These are phyloP conservation scores for Rehmannia glutinosa DNA, from an alignment of 257 asterid species.

Conservation along the genomic window DNA sequence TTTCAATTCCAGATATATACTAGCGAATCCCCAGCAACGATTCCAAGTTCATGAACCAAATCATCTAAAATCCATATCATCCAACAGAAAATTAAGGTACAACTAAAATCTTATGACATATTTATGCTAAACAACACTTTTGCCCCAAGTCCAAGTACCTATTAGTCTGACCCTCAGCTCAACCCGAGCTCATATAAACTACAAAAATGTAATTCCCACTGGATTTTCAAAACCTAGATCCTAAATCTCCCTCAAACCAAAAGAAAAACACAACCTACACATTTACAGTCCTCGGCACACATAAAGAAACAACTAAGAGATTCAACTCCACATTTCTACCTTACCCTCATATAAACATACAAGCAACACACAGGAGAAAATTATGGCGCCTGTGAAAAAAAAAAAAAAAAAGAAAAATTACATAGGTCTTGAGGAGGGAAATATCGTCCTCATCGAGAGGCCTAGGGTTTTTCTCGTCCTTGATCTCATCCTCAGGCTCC, in stretches of 20 bases:
- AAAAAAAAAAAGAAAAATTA: constrained; percentile 9
- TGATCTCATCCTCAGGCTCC: constrained; percentile 74
- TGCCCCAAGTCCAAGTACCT: background rate
- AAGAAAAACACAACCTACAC: background rate
- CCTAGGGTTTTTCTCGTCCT: constrained; percentile 89
- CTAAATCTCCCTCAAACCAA: constrained; percentile 3
- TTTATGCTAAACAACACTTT: background rate
- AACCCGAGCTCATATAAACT: background rate
- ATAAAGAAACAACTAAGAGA: background rate
- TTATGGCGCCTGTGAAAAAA: background rate
- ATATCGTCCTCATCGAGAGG: constrained; percentile 94
- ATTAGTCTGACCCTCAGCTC: background rate
- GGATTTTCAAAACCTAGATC: constrained; percentile 19
- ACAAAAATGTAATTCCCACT: background rate
- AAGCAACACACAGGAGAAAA: background rate
- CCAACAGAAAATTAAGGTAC: background rate
- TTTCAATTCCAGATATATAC: constrained; percentile 8
- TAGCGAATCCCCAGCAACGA: constrained; percentile 2
- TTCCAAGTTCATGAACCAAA: no score
- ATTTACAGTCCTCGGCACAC: background rate
- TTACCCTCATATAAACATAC: background rate
- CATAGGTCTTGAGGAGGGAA: constrained; percentile 91
- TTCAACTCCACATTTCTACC: background rate
- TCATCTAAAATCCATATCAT: background rate
- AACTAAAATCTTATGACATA: background rate